Conservation (phyloP, 2,329 filamentous ascomycete genomes). For the Verticillium dahliae region DNA sequence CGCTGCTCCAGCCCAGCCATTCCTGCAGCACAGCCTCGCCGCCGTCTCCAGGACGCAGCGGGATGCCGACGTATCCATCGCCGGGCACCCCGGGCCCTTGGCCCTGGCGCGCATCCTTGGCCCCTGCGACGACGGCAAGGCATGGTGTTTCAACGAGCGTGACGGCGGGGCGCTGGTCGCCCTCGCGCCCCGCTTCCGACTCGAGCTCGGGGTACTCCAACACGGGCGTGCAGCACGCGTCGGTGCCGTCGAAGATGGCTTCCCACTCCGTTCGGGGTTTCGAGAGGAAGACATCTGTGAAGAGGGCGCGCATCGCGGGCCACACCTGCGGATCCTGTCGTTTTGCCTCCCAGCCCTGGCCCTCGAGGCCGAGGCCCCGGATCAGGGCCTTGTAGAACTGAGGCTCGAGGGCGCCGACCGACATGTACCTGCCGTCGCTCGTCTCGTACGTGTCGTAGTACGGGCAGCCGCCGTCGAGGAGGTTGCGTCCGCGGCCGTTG, state of each 20-base stretch:
- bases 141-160: slow-evolving; percentile 65
- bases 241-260: slow-evolving; percentile 75
- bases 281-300: slow-evolving; percentile 57
- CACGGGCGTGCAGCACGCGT: slow-evolving; percentile 90
- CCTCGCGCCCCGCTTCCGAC: slow-evolving; percentile 37
- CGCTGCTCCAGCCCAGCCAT: slow-evolving; percentile 76
- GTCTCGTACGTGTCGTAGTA: slow-evolving; percentile 90
- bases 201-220: slow-evolving; percentile 69
- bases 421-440: slow-evolving; percentile 69
- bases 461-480: slow-evolving; percentile 77
- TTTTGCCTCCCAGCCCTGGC: slow-evolving; percentile 41
- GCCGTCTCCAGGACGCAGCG: slow-evolving; percentile 60
- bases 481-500: slow-evolving; percentile 63
- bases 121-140: slow-evolving; percentile 49
- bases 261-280: slow-evolving; percentile 80
- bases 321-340: slow-evolving; percentile 59
- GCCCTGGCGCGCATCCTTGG: slow-evolving; percentile 38
- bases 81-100: slow-evolving; percentile 62
- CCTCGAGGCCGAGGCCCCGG: slow-evolving; percentile 55
- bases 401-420: slow-evolving; percentile 85
- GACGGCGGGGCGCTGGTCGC: slow-evolving; percentile 66
- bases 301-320: slow-evolving; percentile 56
- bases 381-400: slow-evolving; percentile 72
- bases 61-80: slow-evolving; percentile 56
- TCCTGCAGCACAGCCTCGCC: slow-evolving; percentile 61